Base-by-base conservation (phyloP, 129 eudicot species). In the Arctium minus region DNA sequence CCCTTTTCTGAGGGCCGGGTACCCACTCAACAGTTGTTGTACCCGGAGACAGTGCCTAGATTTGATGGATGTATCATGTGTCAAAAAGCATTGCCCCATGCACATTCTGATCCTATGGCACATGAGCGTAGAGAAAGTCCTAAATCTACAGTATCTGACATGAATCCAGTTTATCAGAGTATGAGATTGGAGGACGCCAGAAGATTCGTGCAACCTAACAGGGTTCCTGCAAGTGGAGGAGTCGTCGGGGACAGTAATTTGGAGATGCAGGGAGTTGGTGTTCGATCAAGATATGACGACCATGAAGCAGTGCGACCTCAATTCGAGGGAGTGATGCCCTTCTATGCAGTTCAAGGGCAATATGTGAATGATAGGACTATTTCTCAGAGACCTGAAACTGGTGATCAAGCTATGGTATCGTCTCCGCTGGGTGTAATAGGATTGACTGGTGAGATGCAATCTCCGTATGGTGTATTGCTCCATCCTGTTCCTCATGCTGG, bases 51-150 rank as follows among this genome's bases (percentile, higher is more conserved):
- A 31, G 2, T 86, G 7, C 81, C 91, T 33, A 81, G 84, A 53
- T 81, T 87, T 15, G 93, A 89, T 27, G 98, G 92, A 38, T 93
- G 99, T 84, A 40, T 85, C 15, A 85, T 93, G 97, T 96, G 99
- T 86, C 97, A 91, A 38, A 96, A 93, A 79, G 93, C 90, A 72
- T 84, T 95, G 74, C 97, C 99, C 15, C 99, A 95, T 83, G 97
- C 97, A 62, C 99, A 95, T 86, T 93, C 99, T 1, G 99, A 95
- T 83, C 90, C 92, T n/a, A 37, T 93, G 37, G 97, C 92, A 74
- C 97, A 95, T 70, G 93, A 88, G 39, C 87, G 70, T 42, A 93
- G 73, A 79, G 93, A 71, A 73, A 89, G 90, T 74, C 88, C 91
- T 67, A 83, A 81, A 50, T 81, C 90, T 38, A 79, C 86, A 12